Base-by-base conservation (phyloP, 2,329 filamentous ascomycete genomes). In the Venturia pyrina region DNA sequence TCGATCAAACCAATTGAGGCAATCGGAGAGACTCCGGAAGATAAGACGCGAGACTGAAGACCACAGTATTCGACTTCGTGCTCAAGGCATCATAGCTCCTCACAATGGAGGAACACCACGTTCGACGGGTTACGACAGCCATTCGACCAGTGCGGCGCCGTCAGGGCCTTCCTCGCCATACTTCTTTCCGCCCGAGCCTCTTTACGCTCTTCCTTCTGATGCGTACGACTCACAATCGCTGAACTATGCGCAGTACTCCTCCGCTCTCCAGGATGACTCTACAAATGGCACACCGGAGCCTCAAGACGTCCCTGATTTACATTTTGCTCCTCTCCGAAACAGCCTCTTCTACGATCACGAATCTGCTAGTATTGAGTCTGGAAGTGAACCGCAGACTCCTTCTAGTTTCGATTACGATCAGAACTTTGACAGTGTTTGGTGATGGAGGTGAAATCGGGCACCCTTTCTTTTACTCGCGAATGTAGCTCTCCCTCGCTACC, bases 1-100 rank as follows among this genome's bases (percentile, higher is more conserved):
- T n/a, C 71, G 72, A 19, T 65, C 73, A 24, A 32, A 57, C 19
- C 24, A 44, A 3, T 13, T 48, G 15, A 59, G 64, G 24, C 64
- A 57, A 13, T 66, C 64, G 40, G 56, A 62, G 64, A 44, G 64
- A 8, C 40, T 66, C 10, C n/a, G 64, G n/a, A 21, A 62, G 11
- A 15, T 59, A 7, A n/a, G 57, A 41, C 56, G 43, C 44, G 59
- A 62, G 17, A 24, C 44, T 5, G 32, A 24, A 34, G 62, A 64
- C n/a, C 34, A 43, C 7, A 46, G 62, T 19, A 56, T 40, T 28
- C 44, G 40, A 24, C 62, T 64, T 24, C 44, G 44, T 40, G 34
- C 43, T 24, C 62, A 56, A 56, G 62, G 62, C n/a, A 34, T 64
- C 44, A 64, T 64, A 59, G 53, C 53, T 17, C 60, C 40, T 17